A percentile compares a stretch with the other conserved stretches of the same genome.
Evolutionary conservation across 495 filamentous ascomycete species (phyloP).

Genomic region (Aspergillus asperescens): DNA sequence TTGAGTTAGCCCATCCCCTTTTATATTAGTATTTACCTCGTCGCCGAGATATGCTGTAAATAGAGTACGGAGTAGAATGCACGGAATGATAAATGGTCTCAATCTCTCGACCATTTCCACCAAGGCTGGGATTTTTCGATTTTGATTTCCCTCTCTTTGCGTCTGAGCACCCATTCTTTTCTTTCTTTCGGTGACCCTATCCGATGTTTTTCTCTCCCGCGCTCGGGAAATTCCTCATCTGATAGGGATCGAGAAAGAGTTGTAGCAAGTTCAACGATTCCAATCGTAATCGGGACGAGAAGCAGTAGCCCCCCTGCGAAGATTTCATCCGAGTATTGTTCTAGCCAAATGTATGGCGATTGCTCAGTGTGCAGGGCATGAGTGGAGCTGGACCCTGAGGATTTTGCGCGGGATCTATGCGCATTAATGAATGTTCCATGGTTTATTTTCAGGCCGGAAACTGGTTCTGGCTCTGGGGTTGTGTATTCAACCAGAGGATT

Average conservation of each 20-base stretch:
- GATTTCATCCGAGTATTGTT: not conserved
- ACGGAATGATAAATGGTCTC: not conserved
- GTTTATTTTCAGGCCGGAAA: not conserved
- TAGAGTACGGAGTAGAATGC: not conserved
- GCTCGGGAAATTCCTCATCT: constrained; percentile 6
- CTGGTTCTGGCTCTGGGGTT: not conserved
- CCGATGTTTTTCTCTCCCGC: constrained; percentile 6
- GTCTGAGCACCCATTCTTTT: constrained; percentile 1
- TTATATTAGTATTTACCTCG: not conserved
- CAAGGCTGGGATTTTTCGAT: not conserved
- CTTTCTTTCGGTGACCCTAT: not conserved
- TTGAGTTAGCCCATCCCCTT: constrained; percentile 9
- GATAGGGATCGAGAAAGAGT: not conserved
- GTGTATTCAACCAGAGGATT: not conserved
- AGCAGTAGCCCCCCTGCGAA: constrained; percentile 1
- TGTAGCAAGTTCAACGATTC: constrained; percentile 2
- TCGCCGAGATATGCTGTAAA: not conserved
- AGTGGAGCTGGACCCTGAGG: not conserved
- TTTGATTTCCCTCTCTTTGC: constrained; percentile 1
- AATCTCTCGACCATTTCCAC: constrained; percentile 1
- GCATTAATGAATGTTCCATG: not conserved
- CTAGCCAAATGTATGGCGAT: not conserved
- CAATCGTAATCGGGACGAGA: constrained; percentile 3
- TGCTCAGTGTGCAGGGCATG: not conserved
- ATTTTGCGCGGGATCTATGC: not conserved